Conservation (phyloP, 2,329 filamentous ascomycete genomes). For the Neocucurbitaria cava region DNA sequence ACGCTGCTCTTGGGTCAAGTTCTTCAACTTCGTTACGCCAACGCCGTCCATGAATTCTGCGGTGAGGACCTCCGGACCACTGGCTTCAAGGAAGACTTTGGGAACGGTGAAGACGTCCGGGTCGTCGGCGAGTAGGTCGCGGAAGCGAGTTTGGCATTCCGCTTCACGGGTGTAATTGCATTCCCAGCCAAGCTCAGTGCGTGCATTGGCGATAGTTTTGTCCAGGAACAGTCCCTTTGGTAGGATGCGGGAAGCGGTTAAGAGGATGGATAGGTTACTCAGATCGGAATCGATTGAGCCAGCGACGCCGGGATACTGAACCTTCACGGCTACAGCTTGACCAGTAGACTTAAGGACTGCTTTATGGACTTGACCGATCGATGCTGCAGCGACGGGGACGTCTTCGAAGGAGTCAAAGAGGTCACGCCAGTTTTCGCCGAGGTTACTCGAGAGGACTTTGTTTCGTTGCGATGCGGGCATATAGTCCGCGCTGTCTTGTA, state of each 20-base stretch:
- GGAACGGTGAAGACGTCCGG: conserved; percentile 79
- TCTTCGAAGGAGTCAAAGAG: conserved; percentile 88
- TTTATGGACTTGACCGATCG: conserved; percentile 94
- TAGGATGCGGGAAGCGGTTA: conserved; percentile 87
- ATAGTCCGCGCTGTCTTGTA: conserved; percentile 96
- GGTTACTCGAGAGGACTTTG: conserved; percentile 77
- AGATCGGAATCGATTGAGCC: conserved; percentile 96
- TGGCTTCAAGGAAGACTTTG: conserved; percentile 77
- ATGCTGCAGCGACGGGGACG: conserved; percentile 90
- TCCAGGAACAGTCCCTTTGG: conserved; percentile 93
- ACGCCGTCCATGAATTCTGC: conserved; percentile 90
- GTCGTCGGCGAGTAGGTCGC: conserved; percentile 76
- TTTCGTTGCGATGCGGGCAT: conserved; percentile 96
- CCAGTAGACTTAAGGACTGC: conserved; percentile 79
- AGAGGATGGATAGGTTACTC: conserved; percentile 87
- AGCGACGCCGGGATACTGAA: conserved; percentile 96
- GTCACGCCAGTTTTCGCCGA: conserved; percentile 84
- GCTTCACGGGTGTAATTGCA: conserved; percentile 95
- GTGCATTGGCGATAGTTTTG: conserved; percentile 95
- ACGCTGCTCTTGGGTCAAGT: conserved; percentile 80
- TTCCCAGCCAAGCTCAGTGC: conserved; percentile 92
- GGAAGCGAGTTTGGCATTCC: conserved; percentile 77
- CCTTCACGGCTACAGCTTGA: conserved; percentile 86
- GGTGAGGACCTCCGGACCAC: conserved; percentile 84
- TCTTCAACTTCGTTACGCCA: conserved; percentile 80